A percentile compares a stretch with the other conserved stretches of the same genome.
phyloP scores from a whole-genome alignment of 805 yeast species.

The Schwanniomyces sp. region DNA sequence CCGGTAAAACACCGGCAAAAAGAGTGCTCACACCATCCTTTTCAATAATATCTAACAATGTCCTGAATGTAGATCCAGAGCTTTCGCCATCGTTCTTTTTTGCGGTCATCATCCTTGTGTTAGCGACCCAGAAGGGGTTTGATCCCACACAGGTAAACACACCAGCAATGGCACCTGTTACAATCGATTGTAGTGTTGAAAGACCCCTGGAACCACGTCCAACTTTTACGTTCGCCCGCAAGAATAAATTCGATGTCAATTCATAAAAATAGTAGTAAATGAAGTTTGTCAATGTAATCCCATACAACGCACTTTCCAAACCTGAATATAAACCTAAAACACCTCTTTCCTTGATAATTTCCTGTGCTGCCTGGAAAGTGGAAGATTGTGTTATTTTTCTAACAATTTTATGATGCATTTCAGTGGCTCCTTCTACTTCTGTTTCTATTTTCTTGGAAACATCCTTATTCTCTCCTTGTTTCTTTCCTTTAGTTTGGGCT shows the following conservation, averaged over 20 bases:
- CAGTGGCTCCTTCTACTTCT: slow-evolving; percentile 7
- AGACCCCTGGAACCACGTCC: slow-evolving; percentile 38
- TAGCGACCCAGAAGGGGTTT: slow-evolving; percentile 94
- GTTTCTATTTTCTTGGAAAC: slow-evolving; percentile 1
- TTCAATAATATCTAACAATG: slow-evolving; percentile 61
- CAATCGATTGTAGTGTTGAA: slow-evolving; percentile 64
- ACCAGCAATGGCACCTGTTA: slow-evolving; percentile 85
- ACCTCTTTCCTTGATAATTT: slow-evolving; percentile 59
- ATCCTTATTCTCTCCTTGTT: slow-evolving; percentile 17
- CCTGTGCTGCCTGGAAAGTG: slow-evolving; percentile 29
- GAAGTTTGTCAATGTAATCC: slow-evolving; percentile 83
- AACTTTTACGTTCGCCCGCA: slow-evolving; percentile 29
- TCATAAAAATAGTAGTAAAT: slow-evolving; percentile 91
- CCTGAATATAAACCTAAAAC: slow-evolving; percentile 76
- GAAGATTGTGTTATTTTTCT: slow-evolving; percentile 13
- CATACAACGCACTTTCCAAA: slow-evolving; percentile 81
- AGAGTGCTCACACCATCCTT: slow-evolving; percentile 72
- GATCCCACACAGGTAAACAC: slow-evolving; percentile 77
- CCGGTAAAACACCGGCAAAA: slow-evolving; percentile 86
- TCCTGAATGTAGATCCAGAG: slow-evolving; percentile 46
- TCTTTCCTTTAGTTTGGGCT: slow-evolving; percentile 66
- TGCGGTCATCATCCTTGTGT: slow-evolving; percentile 80
- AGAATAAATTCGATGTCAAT: slow-evolving; percentile 51
- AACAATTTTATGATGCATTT: slow-evolving; percentile 13
- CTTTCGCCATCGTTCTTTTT: slow-evolving; percentile 19